Conservation (phyloP, 257 asterid species). For the Solanum arcanum region DNA sequence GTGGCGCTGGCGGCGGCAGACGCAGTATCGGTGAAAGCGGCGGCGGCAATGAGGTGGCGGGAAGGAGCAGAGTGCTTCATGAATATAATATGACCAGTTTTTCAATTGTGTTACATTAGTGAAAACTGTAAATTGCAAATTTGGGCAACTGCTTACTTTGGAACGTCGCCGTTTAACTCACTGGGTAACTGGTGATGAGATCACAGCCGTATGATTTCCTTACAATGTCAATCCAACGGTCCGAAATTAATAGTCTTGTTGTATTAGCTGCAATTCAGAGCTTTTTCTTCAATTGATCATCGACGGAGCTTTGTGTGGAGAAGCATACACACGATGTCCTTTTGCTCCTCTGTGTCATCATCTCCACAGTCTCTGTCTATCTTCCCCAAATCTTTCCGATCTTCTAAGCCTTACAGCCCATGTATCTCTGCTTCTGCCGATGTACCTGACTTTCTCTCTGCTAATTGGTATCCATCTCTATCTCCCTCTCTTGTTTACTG, state of each 20-base stretch:
- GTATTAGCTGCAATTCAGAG: not conserved
- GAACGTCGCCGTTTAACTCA: not conserved
- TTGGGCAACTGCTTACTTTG: not conserved
- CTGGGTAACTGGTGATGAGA: not conserved
- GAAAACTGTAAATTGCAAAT: not conserved
- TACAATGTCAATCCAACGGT: not conserved
- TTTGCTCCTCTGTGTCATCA: slow-evolving; percentile 24
- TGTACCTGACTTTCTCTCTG: slow-evolving; percentile 75
- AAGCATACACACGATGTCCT: slow-evolving; percentile 35
- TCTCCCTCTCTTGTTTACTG: not conserved
- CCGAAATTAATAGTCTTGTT: not conserved
- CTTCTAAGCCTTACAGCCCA: slow-evolving; percentile 12
- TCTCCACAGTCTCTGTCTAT: not conserved
- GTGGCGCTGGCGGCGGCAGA: not conserved
- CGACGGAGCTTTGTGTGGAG: not conserved
- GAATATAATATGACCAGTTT: not conserved
- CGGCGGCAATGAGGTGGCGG: slow-evolving; percentile 36
- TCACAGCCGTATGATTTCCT: not conserved
- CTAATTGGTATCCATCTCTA: slow-evolving; percentile 47
- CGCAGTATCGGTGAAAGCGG: slow-evolving; percentile 6
- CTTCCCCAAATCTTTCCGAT: slow-evolving; percentile 11
- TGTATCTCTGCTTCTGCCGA: slow-evolving; percentile 65
- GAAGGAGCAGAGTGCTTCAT: slow-evolving; percentile 49
- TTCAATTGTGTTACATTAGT: not conserved
- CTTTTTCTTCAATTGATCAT: not conserved